Evolutionary conservation across 2,329 filamentous ascomycete species (phyloP).

Genomic region (Alternaria metachromatica): DNA sequence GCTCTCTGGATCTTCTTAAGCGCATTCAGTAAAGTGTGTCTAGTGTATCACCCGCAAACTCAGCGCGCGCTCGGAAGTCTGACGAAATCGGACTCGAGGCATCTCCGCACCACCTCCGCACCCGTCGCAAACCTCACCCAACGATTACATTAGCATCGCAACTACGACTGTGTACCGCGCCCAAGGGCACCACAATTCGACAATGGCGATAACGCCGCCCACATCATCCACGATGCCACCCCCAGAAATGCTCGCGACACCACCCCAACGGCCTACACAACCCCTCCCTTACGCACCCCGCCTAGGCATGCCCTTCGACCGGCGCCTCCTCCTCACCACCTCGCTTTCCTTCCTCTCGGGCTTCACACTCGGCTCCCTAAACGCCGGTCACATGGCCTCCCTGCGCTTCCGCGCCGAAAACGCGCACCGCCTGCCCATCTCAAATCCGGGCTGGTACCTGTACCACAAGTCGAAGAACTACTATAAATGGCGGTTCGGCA

Average conservation of each 20-base stretch:
- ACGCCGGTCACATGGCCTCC: constrained; percentile 75
- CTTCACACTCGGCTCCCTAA: constrained; percentile 71
- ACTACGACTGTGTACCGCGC: background rate
- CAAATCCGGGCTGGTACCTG: constrained; percentile 90
- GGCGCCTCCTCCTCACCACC: constrained; percentile 71
- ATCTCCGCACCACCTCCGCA: constrained; percentile 26
- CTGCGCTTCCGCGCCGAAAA: constrained; percentile 94
- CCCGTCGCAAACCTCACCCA: constrained; percentile 5
- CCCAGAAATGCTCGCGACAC: background rate
- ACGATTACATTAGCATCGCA: background rate
- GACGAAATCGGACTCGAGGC: background rate
- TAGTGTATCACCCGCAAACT: background rate
- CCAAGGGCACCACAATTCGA: background rate
- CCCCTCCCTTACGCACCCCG: constrained; percentile 38
- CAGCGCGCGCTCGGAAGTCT: background rate
- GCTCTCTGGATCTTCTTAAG: background rate
- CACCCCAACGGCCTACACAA: background rate
- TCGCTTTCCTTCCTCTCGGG: constrained; percentile 71
- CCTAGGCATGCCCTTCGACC: constrained; percentile 67
- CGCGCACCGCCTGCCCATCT: constrained; percentile 86
- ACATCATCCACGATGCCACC: background rate
- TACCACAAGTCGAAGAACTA: constrained; percentile 99
- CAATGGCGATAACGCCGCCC: constrained; percentile 6
- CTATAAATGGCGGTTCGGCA: constrained; percentile 76
- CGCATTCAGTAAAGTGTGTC: background rate